A percentile compares a stretch with the other conserved stretches of the same genome.
Conservation (phyloP, 768 basidiomycete genomes). For the Mycena capillaripes region DNA sequence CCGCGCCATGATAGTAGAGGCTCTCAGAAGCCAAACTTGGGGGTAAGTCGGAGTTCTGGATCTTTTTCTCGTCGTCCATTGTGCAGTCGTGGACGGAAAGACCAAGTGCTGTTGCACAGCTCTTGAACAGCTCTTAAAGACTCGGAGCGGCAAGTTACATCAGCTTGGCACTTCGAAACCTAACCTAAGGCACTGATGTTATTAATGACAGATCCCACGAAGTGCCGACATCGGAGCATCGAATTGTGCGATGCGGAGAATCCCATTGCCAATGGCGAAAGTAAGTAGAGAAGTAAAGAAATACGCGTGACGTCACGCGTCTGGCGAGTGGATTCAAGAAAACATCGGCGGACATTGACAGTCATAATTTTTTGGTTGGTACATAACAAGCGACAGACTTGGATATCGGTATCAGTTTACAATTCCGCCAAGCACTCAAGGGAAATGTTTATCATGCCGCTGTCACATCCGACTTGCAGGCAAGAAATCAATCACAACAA, state of each 20-base stretch:
- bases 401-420: no score
- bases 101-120: not conserved
- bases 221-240: not conserved
- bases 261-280: no score
- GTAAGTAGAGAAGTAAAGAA: no score
- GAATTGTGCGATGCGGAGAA: no score
- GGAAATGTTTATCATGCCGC: no score
- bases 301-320: not conserved
- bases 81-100: not conserved
- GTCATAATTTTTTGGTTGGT: no score
- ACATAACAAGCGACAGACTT: no score
- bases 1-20: constrained; percentile 36
- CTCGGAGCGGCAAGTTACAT: not conserved
- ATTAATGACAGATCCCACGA: not conserved
- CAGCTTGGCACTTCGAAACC: not conserved
- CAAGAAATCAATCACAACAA: no score
- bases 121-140: not conserved
- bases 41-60: not conserved
- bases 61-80: constrained; percentile 29
- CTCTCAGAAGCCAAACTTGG: constrained; percentile 36
- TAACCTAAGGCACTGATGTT: not conserved
- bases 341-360: no score
- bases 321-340: no score
- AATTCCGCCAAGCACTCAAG: no score
- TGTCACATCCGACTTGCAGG: no score